Base-by-base conservation (phyloP, 2,329 filamentous ascomycete species). In the Diplodia intermedia region DNA sequence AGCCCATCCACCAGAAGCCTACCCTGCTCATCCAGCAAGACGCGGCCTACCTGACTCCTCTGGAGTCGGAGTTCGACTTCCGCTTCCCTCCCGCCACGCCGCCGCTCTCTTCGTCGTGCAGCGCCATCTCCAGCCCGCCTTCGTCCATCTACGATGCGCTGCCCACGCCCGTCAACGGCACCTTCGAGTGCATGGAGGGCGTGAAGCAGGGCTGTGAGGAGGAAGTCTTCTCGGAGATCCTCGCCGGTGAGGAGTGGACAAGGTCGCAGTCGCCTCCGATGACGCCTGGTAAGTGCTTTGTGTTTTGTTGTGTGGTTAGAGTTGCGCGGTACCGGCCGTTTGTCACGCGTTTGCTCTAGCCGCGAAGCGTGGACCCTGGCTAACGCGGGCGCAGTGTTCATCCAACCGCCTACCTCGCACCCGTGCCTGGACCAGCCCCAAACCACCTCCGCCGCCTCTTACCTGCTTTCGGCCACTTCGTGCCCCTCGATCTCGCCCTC, bases 401-500 rank as follows among this genome's bases (percentile, higher is more conserved):
- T 90, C 73, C 87, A 90, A 79, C 86, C 88, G 75, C 85, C 85
- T 47, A 67, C 65, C n/a, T 68, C 66, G 56, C 50, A 54, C 57
- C 49, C 66, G 57, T 63, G 56, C 66, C 65, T 40, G 65, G 53
- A 56, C 18, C 63, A 66, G 82, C 23, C 53, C 38, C 57, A 65
- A 63, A 60, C 36, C 43, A 68, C 79, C 75, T 89, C 87, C 78
- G 57, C 38, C 43, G 60, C 40, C 31, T 52, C 60, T n/a, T 92
- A 94, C 79, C 86, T 92, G 73, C 84, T 93, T 73, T 91, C 91
- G 72, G 86, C 89, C 66, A 85, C 84, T 72, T 89, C 90, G 55
- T 94, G 91, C 83, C 91, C 93, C 72, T 95, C 93, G 69, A 88
- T 95, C 71, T 96, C 93, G 33, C 93, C 93, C 23, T 97, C 93